Conservation (phyloP, 2,329 filamentous ascomycete genomes). For the Knufia petricola region DNA sequence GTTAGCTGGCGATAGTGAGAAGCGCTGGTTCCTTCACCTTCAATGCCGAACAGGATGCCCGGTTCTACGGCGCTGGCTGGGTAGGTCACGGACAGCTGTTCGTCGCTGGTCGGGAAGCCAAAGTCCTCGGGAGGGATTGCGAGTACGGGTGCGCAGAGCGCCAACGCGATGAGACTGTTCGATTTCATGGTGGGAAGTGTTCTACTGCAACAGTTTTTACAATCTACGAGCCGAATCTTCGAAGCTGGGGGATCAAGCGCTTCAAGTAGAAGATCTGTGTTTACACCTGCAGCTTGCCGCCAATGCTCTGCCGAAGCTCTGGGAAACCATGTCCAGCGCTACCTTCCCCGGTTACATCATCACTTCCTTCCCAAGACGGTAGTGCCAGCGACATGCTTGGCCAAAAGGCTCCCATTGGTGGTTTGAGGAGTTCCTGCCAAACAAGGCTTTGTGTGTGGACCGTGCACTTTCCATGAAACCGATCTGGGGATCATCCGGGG, state of each 20-base stretch:
- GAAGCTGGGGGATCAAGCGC: no score
- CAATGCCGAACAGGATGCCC: constrained; percentile 16
- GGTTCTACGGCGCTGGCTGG: constrained; percentile 15
- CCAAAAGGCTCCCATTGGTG: no score
- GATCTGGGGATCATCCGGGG: no score
- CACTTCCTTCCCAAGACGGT: no score
- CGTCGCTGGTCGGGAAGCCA: constrained; percentile 18
- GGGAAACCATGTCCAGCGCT: no score
- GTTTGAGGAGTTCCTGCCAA: no score
- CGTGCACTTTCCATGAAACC: no score
- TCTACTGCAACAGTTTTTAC: no score
- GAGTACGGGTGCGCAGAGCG: constrained; percentile 1
- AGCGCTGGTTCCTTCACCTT: constrained; percentile 6
- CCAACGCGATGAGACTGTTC: background rate
- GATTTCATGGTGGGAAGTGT: background rate
- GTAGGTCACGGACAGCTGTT: constrained; percentile 14
- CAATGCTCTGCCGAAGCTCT: background rate
- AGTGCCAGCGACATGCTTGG: no score
- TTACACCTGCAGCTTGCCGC: no score
- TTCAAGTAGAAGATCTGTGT: background rate
- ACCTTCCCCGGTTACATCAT: no score
- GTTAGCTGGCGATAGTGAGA: constrained; percentile 4
- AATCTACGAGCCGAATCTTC: background rate
- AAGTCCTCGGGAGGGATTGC: constrained; percentile 19
- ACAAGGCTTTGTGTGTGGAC: no score